phyloP scores from a whole-genome alignment of 345 rosid species.

The Erucastrum elatum region DNA sequence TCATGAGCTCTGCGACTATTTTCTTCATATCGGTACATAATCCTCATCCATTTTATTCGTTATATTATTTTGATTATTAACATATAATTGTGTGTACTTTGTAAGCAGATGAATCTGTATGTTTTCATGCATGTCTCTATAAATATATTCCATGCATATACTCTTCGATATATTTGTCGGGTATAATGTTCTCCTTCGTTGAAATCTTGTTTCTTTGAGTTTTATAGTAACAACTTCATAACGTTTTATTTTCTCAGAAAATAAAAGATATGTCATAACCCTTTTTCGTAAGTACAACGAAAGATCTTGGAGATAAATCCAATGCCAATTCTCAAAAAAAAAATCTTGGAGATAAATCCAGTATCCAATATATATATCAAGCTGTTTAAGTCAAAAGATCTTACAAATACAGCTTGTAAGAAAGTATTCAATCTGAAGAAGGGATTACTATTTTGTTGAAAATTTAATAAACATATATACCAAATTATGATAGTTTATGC shows the following conservation, averaged over 20 bases:
- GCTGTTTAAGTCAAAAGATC: too few species aligned
- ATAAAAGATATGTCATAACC: too few species aligned
- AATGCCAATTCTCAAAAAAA: too few species aligned
- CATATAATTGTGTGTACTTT: neutral
- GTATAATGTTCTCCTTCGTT: neutral
- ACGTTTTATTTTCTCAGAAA: too few species aligned
- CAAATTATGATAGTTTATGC: too few species aligned
- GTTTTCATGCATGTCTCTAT: neutral
- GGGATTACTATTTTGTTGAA: neutral
- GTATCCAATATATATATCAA: too few species aligned
- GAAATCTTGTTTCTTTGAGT: neutral
- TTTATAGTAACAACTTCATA: neutral
- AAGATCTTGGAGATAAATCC: too few species aligned
- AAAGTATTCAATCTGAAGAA: neutral
- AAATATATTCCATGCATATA: neutral
- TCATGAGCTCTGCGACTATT: neutral
- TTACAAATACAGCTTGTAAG: neutral
- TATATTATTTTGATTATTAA: neutral
- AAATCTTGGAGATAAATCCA: too few species aligned
- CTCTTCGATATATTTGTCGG: neutral
- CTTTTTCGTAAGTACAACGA: too few species aligned
- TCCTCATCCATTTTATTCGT: neutral
- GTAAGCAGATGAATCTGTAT: neutral
- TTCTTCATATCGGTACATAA: slow-evolving; percentile 29
- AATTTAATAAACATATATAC: neutral